These are phyloP conservation scores for Alternaria brassicicola DNA, from an alignment of 2,329 filamentous ascomycete species.

Conservation along the genomic window DNA sequence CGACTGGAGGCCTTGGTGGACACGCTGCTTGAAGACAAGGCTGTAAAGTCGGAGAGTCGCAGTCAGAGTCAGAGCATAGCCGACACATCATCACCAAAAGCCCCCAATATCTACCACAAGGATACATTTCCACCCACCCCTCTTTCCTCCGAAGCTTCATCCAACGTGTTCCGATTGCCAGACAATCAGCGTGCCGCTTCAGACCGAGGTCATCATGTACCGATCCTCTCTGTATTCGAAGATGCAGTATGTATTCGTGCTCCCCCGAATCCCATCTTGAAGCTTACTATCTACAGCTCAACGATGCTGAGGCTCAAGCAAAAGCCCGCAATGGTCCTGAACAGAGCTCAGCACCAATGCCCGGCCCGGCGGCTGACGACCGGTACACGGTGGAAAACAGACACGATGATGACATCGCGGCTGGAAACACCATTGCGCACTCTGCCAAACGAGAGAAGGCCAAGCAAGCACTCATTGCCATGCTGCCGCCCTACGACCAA, in stretches of 20 bases:
- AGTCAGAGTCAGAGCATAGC: conserved; percentile 30
- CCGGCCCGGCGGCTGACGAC: conserved; percentile 16
- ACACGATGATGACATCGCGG: conserved; percentile 37
- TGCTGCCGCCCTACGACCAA: conserved; percentile 45
- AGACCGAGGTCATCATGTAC: conserved; percentile 43
- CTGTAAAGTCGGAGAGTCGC: conserved; percentile 36
- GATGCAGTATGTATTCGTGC: conserved; percentile 42
- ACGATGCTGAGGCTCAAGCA: conserved; percentile 43
- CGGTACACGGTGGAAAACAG: conserved; percentile 41
- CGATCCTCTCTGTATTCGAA: conserved; percentile 48
- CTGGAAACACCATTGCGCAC: conserved; percentile 21
- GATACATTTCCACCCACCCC: conserved; percentile 43
- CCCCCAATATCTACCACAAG: conserved; percentile 27
- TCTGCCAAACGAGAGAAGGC: conserved; percentile 45
- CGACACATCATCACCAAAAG: conserved; percentile 39
- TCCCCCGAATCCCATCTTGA: background rate
- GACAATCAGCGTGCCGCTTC: conserved; percentile 32
- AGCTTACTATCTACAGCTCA: conserved; percentile 37
- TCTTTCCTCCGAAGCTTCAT: conserved; percentile 41
- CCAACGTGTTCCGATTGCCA: conserved; percentile 23
- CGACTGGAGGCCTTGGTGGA: conserved; percentile 51
- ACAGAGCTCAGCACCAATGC: conserved; percentile 24
- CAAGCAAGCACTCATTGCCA: conserved; percentile 44
- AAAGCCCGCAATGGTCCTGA: conserved; percentile 33
- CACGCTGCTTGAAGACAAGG: conserved; percentile 46